Evolutionary conservation across 768 basidiomycete species (phyloP).

Genomic region (Serendipita sp.): DNA sequence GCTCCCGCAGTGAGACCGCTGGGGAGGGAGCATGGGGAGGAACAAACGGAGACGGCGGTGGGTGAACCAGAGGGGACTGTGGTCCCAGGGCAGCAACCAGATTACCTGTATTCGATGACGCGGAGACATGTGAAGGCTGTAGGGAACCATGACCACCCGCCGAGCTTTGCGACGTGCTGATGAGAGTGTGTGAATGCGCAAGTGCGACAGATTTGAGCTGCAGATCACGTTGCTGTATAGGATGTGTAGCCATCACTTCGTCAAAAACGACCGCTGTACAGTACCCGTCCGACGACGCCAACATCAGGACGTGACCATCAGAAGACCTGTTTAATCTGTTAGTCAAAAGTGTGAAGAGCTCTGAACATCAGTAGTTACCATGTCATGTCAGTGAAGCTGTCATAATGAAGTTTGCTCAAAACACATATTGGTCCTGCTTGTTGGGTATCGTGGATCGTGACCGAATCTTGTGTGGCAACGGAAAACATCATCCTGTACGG

Average conservation of each 20-base stretch:
- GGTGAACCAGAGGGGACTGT: constrained; percentile 13
- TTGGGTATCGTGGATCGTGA: constrained; percentile 92
- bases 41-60: constrained; percentile 18
- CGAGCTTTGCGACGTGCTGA: constrained; percentile 15
- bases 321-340: constrained; percentile 53
- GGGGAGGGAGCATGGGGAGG: constrained; percentile 17
- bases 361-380: constrained; percentile 42
- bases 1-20: constrained; percentile 12
- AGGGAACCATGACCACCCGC: too few relatives aligned
- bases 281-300: constrained; percentile 90
- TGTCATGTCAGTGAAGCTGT: constrained; percentile 90
- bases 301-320: constrained; percentile 82
- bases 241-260: constrained; percentile 75
- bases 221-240: constrained; percentile 79
- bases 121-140: background rate
- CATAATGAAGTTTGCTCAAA: constrained; percentile 88
- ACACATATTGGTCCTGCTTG: constrained; percentile 83
- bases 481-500: constrained; percentile 92
- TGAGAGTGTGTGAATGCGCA: constrained; percentile 54
- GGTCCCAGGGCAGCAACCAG: constrained; percentile 14
- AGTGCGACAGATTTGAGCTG: constrained; percentile 86
- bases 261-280: constrained; percentile 92
- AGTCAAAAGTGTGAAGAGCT: constrained; percentile 6
- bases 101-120: constrained; percentile 11
- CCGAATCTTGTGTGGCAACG: constrained; percentile 89